These are phyloP conservation scores for Fraxinus xanthoxyloides DNA, from an alignment of 305 asterid species.

Conservation along the genomic window DNA sequence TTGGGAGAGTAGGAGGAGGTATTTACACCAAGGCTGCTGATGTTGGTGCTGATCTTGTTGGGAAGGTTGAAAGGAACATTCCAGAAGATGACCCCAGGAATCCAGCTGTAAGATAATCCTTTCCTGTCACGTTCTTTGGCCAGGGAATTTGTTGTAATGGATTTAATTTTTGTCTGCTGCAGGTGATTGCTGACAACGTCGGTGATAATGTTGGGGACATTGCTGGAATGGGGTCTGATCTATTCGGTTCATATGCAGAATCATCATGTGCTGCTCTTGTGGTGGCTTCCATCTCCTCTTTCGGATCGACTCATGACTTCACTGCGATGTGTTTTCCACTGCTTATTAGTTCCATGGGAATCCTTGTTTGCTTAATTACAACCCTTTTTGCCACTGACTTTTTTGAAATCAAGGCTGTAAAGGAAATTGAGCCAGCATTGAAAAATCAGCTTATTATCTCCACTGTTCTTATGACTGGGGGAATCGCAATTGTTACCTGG, in stretches of 20 bases:
- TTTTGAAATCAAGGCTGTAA: conserved; percentile 62
- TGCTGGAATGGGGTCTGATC: conserved; percentile 98
- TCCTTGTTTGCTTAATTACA: conserved; percentile 71
- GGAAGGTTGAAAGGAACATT: conserved; percentile 75
- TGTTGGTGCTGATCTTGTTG: conserved; percentile 87
- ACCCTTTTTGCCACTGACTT: conserved; percentile 77
- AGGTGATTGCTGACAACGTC: conserved; percentile 92
- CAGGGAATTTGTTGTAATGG: neutral
- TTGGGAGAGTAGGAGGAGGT: conserved; percentile 87
- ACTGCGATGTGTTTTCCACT: conserved; percentile 76
- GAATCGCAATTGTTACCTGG: conserved; percentile 59
- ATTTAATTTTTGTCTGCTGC: conserved; percentile 16
- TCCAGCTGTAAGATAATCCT: conserved; percentile 58
- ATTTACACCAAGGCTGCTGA: conserved; percentile 85
- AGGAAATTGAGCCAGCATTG: conserved; percentile 72
- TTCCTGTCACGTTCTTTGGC: neutral
- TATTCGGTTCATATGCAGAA: conserved; percentile 88
- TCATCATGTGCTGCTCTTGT: conserved; percentile 86
- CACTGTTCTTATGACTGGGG: conserved; percentile 63
- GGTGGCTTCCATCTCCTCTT: conserved; percentile 82
- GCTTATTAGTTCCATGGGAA: conserved; percentile 86
- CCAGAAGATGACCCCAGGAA: conserved; percentile 88
- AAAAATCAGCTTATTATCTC: conserved; percentile 73
- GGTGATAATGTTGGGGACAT: conserved; percentile 94
- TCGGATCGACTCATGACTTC: conserved; percentile 68